Evolutionary conservation across 257 asterid genomes (phyloP), one percentile per base, ranked within the genome.

Genomic region (Ajuga chamaepitys): DNA sequence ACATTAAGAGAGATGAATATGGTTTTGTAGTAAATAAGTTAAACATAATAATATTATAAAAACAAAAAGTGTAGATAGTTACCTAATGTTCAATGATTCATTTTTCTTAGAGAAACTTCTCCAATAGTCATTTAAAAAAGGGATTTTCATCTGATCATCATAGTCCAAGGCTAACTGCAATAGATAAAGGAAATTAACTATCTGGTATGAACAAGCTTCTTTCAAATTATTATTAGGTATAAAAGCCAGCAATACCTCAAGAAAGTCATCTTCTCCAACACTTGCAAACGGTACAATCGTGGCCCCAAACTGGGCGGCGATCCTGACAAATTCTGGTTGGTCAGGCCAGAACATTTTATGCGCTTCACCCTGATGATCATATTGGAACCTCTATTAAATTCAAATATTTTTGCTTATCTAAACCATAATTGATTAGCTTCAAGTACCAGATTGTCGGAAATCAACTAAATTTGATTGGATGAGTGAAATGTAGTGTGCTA

Each of bases 331-430:
- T 58, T 93, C 97, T 22, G 95, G 97, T 70, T 87, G 85, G n/a
- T 89, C 97, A 0, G 99, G 96, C 99, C 99, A 93, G 78, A 87
- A 89, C 44, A 89, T 72, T 70, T 84, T 86, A 63, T 93, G 89
- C 71, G 64, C 82, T 79, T 93, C 99, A 63, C 97, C 97, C 99
- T 93, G 85, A n/a, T n/a, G n/a, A 62, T 58, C 58, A 62, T 6
- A 51, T 8, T 58, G n/a, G n/a, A n/a, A n/a, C n/a, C n/a, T n/a
- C n/a, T n/a, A n/a, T n/a, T n/a, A n/a, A n/a, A n/a, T n/a, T n/a
- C n/a, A n/a, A n/a, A n/a, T n/a, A n/a, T n/a, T n/a, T n/a, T n/a
- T n/a, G n/a, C n/a, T n/a, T n/a, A n/a, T n/a, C n/a, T n/a, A n/a
- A n/a, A n/a, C n/a, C n/a, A n/a, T n/a, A n/a, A n/a, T n/a, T n/a